A percentile compares a stretch with the other conserved stretches of the same genome.
Conservation (phyloP, 2,329 filamentous ascomycete species). For the Ophiostoma perfectum region DNA sequence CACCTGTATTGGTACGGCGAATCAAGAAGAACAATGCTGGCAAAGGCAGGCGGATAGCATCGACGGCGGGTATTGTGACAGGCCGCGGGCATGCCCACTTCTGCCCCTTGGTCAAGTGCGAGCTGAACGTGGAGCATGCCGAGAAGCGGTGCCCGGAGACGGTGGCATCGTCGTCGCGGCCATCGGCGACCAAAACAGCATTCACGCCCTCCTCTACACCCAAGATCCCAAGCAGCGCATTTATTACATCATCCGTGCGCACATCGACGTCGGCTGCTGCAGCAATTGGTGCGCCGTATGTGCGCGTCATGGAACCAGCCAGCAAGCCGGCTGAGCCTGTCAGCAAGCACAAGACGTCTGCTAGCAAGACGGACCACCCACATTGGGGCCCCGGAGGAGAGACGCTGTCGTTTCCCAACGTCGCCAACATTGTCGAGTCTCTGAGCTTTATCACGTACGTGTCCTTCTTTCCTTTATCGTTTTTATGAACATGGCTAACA, state of each 20-base stretch:
- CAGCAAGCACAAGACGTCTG: conserved; percentile 49
- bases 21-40: conserved; percentile 14
- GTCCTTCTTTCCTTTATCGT: conserved; percentile 20
- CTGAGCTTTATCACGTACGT: conserved; percentile 68
- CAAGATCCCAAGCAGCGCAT: neutral
- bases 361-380: conserved; percentile 44
- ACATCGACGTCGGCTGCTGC: neutral
- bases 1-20: conserved; percentile 34
- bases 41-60: conserved; percentile 26
- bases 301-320: neutral
- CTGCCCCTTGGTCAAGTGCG: conserved; percentile 69
- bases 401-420: conserved; percentile 53
- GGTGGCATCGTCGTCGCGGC: neutral
- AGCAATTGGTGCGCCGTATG: neutral
- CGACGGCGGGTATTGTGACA: conserved; percentile 27
- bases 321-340: conserved; percentile 24
- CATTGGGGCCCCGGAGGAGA: conserved; percentile 53
- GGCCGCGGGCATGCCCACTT: conserved; percentile 45
- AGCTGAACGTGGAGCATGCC: conserved; percentile 69
- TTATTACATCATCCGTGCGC: conserved; percentile 6
- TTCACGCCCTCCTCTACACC: neutral
- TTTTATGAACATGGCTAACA: conserved; percentile 14
- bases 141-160: conserved; percentile 34
- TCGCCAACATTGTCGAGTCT: conserved; percentile 58
- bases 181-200: neutral